A percentile compares a stretch with the other conserved stretches of the same genome.
These are phyloP conservation scores for Dentipellis fragilis DNA, from an alignment of 768 basidiomycete genomes.

Conservation along the genomic window DNA sequence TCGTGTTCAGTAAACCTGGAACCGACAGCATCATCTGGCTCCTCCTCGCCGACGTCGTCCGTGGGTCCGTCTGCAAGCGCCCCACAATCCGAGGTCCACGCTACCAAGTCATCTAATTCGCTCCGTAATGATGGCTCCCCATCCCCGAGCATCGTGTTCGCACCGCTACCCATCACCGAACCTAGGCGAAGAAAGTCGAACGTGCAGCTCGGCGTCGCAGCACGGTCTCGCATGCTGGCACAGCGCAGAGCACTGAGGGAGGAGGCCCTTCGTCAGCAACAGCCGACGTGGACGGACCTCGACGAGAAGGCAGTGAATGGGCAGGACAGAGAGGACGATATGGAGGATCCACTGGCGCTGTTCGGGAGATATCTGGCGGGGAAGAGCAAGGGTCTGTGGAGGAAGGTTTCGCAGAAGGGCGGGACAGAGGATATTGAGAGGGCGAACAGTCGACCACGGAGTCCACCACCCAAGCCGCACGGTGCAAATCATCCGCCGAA, in stretches of 20 bases:
- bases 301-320: background rate
- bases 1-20: background rate
- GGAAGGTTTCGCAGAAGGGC: slow-evolving; percentile 6
- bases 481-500: background rate
- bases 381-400: slow-evolving; percentile 11
- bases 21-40: background rate
- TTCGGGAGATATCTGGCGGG: slow-evolving; percentile 7
- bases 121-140: slow-evolving; percentile 12
- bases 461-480: background rate
- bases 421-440: background rate
- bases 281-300: slow-evolving; percentile 2
- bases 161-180: slow-evolving; percentile 24
- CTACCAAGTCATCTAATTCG: slow-evolving; percentile 5
- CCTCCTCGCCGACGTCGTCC: slow-evolving; percentile 5
- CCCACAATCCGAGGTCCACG: background rate
- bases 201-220: slow-evolving; percentile 25
- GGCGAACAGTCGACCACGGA: background rate
- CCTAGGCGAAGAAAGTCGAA: slow-evolving; percentile 21
- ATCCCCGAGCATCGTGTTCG: slow-evolving; percentile 21
- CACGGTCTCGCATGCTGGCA: slow-evolving; percentile 25
- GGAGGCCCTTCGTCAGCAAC: background rate
- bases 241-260: slow-evolving; percentile 12
- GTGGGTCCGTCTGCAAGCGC: background rate
- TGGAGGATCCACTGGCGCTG: slow-evolving; percentile 9
- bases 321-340: slow-evolving; percentile 2